Evolutionary conservation across 306 rosid species (phyloP), one percentile per base, ranked within the genome.

Genomic region (Ceratonia siliqua): DNA sequence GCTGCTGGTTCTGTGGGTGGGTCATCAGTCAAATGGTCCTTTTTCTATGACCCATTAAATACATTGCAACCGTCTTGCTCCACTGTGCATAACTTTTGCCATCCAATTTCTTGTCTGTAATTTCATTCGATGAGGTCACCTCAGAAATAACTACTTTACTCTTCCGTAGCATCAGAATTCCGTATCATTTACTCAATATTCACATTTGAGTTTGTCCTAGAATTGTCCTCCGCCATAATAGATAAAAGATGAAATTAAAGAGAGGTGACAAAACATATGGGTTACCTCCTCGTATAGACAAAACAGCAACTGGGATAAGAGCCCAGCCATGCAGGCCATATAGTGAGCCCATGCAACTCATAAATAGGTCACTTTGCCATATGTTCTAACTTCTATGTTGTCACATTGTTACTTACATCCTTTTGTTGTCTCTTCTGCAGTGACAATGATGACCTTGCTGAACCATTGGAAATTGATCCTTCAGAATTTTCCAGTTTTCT

Each of bases 391-490:
- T 74, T 55, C 42, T 36, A 28, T 61, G 67, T 35, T 68, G 22
- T 72, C 68, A 38, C 17, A 7, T 65, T 70, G 61, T 70, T 64
- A 38, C 68, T 52, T 36, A 64, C 68, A 78, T 50, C 53, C 36
- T 80, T 54, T 69, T 78, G 48, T 73, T 67, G 56, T 62, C 73
- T 79, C 36, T 76, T 61, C 62, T 88, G 76, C 78, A 91, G 98
- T 76, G 87, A 85, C 52, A 82, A 64, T 41, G 85, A 84, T 73
- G 73, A 46, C 74, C 42, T 74, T 69, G 90, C 79, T 27, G 92
- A 85, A 78, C 87, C 82, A 14, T 42, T 79, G 78, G 87, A 89
- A 78, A 46, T 85, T 75, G 77, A 64, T 78, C 71, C 80, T 80
- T 81, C 81, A 10, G 90, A 81, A 54, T 73, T 83, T 82, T 58